Base-by-base conservation (phyloP, 371 early-diverging fungal species). In the Mortierella sp. region DNA sequence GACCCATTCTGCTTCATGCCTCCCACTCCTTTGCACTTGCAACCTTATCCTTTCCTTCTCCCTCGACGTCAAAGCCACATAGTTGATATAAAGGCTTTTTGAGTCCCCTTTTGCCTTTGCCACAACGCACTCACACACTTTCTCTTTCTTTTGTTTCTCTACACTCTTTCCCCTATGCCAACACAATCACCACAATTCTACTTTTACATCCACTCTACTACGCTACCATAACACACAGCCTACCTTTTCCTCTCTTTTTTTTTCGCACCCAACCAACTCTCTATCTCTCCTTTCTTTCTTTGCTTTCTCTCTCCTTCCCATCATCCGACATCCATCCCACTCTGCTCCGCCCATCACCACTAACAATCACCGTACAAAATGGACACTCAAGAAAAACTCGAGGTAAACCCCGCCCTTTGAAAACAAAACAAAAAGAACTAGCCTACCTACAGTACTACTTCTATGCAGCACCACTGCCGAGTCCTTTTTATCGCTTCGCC, bases 321-420 rank as follows among this genome's bases (percentile, higher is more conserved):
- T 64, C 37, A 64, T 41, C 24, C 24, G 31, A 22, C 63, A n/a
- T n/a, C n/a, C n/a, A n/a, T 29, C 13, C 24, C 0, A 31, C 3
- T 63, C 34, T 39, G 43, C 48, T 39, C 68, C 37, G 29, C 68
- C 41, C 53, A 24, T 70, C 58, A 34, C 22, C 47, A 8, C 26
- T 45, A 1, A 40, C 64, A 37, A n/a, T n/a, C n/a, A n/a, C n/a
- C n/a, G n/a, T n/a, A n/a, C n/a, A n/a, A n/a, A 4, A 83, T 83
- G 83, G 78, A 83, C 29, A 58, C 83, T 11, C 83, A 75, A 73
- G 83, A 83, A 66, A 83, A 78, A 69, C 70, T 83, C 14, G 78
- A 83, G 76, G 83, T 78, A 78, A 70, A 16, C 41, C 65, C 31
- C 24, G 10, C 37, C 37, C 39, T 26, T 69, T 34, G 47, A 44